Base-by-base conservation (phyloP, 495 filamentous ascomycete species). In the Penicillium soppii region DNA sequence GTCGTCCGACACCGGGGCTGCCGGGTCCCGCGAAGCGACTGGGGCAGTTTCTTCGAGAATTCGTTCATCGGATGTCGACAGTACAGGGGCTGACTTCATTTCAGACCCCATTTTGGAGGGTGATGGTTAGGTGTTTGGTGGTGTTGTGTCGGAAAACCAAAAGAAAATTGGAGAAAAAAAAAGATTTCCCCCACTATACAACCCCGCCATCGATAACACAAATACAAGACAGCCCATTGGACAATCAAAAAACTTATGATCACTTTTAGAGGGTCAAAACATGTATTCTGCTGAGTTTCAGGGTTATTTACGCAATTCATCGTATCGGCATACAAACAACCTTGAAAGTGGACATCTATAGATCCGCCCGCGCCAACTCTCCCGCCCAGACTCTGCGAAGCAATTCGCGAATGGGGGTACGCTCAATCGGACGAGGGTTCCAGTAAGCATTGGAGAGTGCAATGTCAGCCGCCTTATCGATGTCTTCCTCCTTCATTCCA, bases 61-160 rank as follows among this genome's bases (percentile, higher is more conserved):
- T 53, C 92, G 80, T 43, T 85, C 83, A 43, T 91, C 91, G 17
- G 91, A 89, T 2, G 94, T 97, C 0, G 92, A 97, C 37, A 98
- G 83, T 2, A 89, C 83, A 1, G 92, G 92, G 2, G 92, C 72
- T 47, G 72, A 62, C 55, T 67, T 66, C 66, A 75, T 70, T 58
- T 67, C 66, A 16, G 66, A 43, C 9, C 53, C 58, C 69, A 70
- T 73, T 47, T 52, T 62, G 36, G 48, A 45, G 19, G 41, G 35
- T 38, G 49, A 38, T 26, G 43, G 40, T 40, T 32, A 53, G 35
- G 27, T 53, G 47, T 35, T 32, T n/a, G 23, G 25, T 45, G 38
- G 32, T 19, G 22, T 12, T n/a, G 25, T 12, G 29, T 12, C 19
- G 26, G 38, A 19, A 47, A 19, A 35, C 20, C 35, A 16, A 20